phyloP scores from a whole-genome alignment of 2,329 filamentous ascomycete genomes.

The Arthroderma uncinatum region DNA sequence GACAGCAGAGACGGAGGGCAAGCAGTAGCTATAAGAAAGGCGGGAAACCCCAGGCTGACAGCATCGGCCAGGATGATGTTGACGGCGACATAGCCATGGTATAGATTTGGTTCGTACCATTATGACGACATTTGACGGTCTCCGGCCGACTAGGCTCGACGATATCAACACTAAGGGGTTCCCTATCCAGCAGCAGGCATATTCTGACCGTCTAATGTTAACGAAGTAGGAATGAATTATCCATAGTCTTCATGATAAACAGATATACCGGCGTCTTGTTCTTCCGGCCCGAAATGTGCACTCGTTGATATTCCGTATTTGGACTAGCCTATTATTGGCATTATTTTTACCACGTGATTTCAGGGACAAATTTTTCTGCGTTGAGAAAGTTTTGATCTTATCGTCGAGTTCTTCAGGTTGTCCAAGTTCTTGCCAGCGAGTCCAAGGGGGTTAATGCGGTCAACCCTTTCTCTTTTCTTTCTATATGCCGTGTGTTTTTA shows the following conservation, averaged over 20 bases:
- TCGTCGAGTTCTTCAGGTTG: background rate
- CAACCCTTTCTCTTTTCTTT: background rate
- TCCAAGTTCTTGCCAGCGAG: background rate
- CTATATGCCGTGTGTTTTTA: background rate
- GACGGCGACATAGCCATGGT: background rate
- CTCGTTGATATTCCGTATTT: background rate
- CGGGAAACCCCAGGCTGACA: slow-evolving; percentile 16
- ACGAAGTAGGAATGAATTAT: no score
- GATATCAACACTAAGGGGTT: no score
- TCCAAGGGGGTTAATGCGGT: background rate
- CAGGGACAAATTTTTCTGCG: slow-evolving; percentile 2
- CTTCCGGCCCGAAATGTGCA: background rate
- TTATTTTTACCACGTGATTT: background rate
- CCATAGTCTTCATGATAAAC: background rate
- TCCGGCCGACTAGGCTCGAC: no score
- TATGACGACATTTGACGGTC: no score
- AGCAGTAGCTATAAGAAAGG: slow-evolving; percentile 11
- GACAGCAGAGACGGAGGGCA: slow-evolving; percentile 27
- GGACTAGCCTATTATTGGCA: background rate
- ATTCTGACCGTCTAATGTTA: no score
- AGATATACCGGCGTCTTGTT: background rate
- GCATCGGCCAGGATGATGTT: background rate
- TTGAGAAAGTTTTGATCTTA: background rate
- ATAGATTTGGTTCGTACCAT: no score
- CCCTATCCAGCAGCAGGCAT: no score